phyloP scores from a whole-genome alignment of 805 yeast genomes.

The Limtongozyma cylindracea region DNA sequence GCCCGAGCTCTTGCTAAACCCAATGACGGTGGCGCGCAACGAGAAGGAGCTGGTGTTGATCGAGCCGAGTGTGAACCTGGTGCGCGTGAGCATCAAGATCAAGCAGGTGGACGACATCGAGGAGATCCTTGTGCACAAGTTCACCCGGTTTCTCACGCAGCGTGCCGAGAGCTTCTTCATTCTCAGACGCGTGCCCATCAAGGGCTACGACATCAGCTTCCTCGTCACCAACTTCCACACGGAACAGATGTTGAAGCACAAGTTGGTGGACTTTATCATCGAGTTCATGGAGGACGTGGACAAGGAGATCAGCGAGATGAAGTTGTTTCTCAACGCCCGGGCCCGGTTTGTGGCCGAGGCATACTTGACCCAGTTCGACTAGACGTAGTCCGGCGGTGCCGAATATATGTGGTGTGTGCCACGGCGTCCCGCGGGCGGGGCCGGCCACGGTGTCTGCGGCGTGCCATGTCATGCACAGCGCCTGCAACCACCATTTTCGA shows the following conservation, averaged over 20 bases:
- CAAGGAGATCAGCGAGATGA: constrained; percentile 96
- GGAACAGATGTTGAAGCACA: constrained; percentile 84
- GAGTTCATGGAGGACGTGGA: constrained; percentile 99
- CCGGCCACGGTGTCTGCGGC: too few relatives aligned
- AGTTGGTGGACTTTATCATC: constrained; percentile 86
- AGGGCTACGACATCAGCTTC: constrained; percentile 84
- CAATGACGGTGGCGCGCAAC: constrained; percentile 77
- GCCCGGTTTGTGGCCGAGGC: constrained; percentile 97
- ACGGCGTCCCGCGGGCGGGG: too few relatives aligned
- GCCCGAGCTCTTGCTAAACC: constrained; percentile 65
- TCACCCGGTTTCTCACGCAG: constrained; percentile 78
- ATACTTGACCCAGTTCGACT: constrained; percentile 74
- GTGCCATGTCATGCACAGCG: too few relatives aligned
- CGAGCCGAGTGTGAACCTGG: constrained; percentile 84
- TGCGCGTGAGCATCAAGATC: constrained; percentile 73
- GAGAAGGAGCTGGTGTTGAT: constrained; percentile 82
- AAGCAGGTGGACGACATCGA: constrained; percentile 98
- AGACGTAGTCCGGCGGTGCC: constrained; percentile 1
- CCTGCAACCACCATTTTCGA: too few relatives aligned
- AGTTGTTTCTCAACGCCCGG: constrained; percentile 84
- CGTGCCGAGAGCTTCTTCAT: constrained; percentile 91
- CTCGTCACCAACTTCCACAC: constrained; percentile 86
- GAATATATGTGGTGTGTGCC: too few relatives aligned
- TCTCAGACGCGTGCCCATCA: constrained; percentile 72
- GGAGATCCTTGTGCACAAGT: constrained; percentile 79